Evolutionary conservation across 192 early-diverging fungal species (phyloP).

Genomic region (Linnemannia exigua): DNA sequence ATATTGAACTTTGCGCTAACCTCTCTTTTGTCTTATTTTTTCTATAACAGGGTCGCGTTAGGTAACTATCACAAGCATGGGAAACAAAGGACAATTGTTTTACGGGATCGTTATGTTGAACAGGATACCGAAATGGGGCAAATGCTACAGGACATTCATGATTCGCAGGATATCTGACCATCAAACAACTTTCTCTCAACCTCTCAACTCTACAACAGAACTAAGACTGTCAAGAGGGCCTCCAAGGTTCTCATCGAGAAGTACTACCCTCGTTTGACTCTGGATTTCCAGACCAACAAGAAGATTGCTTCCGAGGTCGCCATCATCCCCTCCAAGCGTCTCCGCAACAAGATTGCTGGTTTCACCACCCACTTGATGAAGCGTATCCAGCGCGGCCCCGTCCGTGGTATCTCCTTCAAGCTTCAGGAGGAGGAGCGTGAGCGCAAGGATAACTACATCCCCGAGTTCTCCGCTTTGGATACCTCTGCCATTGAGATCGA

Average conservation of each 20-base stretch:
- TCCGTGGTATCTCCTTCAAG: constrained; percentile 99
- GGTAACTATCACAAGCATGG: constrained; percentile 26
- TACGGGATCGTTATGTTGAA: background rate
- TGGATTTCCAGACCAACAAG: constrained; percentile 99
- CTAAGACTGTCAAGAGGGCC: constrained; percentile 99
- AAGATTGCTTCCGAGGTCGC: constrained; percentile 98
- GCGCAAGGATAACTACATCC: constrained; percentile 99
- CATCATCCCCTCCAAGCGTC: constrained; percentile 98
- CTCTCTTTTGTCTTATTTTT: background rate
- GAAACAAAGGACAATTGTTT: background rate
- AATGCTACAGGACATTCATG: background rate
- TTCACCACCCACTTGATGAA: constrained; percentile 99
- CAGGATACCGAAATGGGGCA: background rate
- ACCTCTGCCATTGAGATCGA: constrained; percentile 94
- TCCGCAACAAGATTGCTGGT: constrained; percentile 99
- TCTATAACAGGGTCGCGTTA: constrained; percentile 51
- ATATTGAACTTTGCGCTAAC: background rate
- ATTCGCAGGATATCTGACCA: background rate
- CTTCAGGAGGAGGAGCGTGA: constrained; percentile 99
- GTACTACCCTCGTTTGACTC: constrained; percentile 99
- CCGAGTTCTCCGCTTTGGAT: constrained; percentile 97
- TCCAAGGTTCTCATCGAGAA: constrained; percentile 99
- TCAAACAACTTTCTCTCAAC: background rate
- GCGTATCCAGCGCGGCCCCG: constrained; percentile 98
- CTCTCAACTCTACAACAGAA: constrained; percentile 64